Conservation (phyloP, 495 filamentous ascomycete genomes). For the Chaetomium cochliodes region DNA sequence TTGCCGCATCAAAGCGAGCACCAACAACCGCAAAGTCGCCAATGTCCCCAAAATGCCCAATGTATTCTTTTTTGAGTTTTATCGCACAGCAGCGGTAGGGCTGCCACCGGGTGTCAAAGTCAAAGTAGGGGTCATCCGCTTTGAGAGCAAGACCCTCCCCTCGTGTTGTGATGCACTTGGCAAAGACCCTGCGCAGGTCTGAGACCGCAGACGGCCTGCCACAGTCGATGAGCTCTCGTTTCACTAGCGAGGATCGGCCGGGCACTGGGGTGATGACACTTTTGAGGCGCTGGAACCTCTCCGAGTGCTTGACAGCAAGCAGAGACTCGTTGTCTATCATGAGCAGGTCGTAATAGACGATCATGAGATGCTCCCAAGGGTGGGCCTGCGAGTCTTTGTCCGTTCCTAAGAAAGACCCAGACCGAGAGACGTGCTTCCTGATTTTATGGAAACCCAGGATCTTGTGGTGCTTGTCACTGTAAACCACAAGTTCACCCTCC, state of each 20-base stretch:
- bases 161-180: conserved; percentile 59
- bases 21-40: conserved; percentile 79
- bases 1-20: conserved; percentile 61
- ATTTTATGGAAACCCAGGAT: conserved; percentile 76
- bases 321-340: conserved; percentile 68
- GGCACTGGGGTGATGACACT: conserved; percentile 54
- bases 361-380: conserved; percentile 74
- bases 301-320: conserved; percentile 57
- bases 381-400: conserved; percentile 69
- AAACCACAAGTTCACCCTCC: conserved; percentile 80
- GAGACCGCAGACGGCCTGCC: conserved; percentile 43
- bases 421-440: conserved; percentile 72
- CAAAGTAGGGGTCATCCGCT: conserved; percentile 76
- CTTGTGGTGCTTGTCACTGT: conserved; percentile 58
- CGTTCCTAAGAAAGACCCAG: conserved; percentile 67
- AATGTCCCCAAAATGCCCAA: conserved; percentile 74
- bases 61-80: conserved; percentile 90
- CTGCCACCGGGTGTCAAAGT: conserved; percentile 43
- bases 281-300: conserved; percentile 59
- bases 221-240: conserved; percentile 64
- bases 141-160: conserved; percentile 81
- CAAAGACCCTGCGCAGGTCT: conserved; percentile 61
- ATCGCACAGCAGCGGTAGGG: conserved; percentile 58
- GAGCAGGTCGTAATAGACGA: conserved; percentile 77
- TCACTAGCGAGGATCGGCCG: conserved; percentile 60